These are phyloP conservation scores for Lunasporangiospora selenospora DNA, from an alignment of 192 early-diverging fungal genomes.

Conservation along the genomic window DNA sequence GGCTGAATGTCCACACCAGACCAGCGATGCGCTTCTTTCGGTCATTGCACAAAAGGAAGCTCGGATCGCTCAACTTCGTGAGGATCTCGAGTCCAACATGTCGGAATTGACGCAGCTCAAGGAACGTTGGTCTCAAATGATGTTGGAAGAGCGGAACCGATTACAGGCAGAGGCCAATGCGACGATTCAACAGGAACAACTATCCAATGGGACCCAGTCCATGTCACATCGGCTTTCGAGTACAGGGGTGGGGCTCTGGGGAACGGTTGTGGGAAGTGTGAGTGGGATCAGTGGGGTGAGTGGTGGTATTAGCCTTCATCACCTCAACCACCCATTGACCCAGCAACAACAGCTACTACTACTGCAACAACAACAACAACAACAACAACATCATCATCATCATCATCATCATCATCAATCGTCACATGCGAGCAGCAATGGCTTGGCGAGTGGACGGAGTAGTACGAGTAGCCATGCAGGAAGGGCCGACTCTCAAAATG, in stretches of 20 bases:
- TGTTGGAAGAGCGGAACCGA: conserved; percentile 38
- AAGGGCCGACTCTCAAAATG: neutral
- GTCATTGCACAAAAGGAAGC: conserved; percentile 47
- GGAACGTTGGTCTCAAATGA: conserved; percentile 48
- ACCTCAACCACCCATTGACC: conserved; percentile 17
- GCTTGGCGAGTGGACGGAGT: conserved; percentile 18
- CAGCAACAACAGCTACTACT: conserved; percentile 6
- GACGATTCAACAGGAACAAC: conserved; percentile 33
- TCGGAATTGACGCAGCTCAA: conserved; percentile 39
- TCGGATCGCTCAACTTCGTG: conserved; percentile 36
- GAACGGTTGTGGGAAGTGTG: conserved; percentile 38
- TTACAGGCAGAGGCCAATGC: conserved; percentile 39
- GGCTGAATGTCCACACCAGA: conserved; percentile 38
- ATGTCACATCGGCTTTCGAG: conserved; percentile 39
- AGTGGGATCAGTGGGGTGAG: conserved; percentile 44
- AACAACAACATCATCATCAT: neutral
- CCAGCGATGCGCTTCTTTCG: conserved; percentile 33
- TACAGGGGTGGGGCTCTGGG: conserved; percentile 42
- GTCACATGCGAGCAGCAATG: neutral
- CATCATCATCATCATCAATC: neutral
- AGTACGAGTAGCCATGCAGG: conserved; percentile 17
- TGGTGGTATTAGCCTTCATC: conserved; percentile 37
- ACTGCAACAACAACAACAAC: neutral
- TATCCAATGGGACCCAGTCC: conserved; percentile 22
- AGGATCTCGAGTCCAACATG: conserved; percentile 35